phyloP scores from a whole-genome alignment of 495 filamentous ascomycete genomes.

The Penicillium atrosanguineum region DNA sequence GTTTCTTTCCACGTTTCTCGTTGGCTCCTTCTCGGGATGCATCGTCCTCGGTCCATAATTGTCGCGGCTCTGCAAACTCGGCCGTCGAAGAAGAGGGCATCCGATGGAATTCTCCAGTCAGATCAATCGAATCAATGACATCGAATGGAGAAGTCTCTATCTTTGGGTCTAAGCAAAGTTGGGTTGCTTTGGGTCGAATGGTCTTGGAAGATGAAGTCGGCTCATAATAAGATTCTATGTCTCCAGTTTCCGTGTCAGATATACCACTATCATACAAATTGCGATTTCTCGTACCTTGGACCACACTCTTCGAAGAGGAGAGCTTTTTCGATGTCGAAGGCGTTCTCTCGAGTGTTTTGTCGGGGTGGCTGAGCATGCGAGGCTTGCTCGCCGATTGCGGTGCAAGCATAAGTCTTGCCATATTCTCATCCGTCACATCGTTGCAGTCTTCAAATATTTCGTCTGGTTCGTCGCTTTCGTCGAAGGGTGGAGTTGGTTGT shows the following conservation, averaged over 20 bases:
- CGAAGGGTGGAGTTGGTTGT: conserved; percentile 18
- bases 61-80: conserved; percentile 51
- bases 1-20: conserved; percentile 60
- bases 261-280: not conserved
- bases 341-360: conserved; percentile 12
- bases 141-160: conserved; percentile 22
- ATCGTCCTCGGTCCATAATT: conserved; percentile 60
- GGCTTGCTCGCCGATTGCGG: conserved; percentile 52
- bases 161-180: conserved; percentile 19
- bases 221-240: conserved; percentile 12
- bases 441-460: conserved; percentile 26
- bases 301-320: conserved; percentile 12
- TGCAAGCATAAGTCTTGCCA: conserved; percentile 56
- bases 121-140: conserved; percentile 63
- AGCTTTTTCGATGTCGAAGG: conserved; percentile 30
- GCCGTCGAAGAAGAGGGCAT: conserved; percentile 40
- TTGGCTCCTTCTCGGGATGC: conserved; percentile 42
- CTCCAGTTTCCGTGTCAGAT: not conserved
- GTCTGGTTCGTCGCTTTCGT: conserved; percentile 18
- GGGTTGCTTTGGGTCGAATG: conserved; percentile 17
- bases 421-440: conserved; percentile 35
- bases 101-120: conserved; percentile 59
- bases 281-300: conserved; percentile 22
- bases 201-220: conserved; percentile 20
- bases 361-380: conserved; percentile 41